A percentile compares a stretch with the other conserved stretches of the same genome.
These are phyloP conservation scores for Trichoderma gracile DNA, from an alignment of 2,329 filamentous ascomycete genomes.

Conservation along the genomic window DNA sequence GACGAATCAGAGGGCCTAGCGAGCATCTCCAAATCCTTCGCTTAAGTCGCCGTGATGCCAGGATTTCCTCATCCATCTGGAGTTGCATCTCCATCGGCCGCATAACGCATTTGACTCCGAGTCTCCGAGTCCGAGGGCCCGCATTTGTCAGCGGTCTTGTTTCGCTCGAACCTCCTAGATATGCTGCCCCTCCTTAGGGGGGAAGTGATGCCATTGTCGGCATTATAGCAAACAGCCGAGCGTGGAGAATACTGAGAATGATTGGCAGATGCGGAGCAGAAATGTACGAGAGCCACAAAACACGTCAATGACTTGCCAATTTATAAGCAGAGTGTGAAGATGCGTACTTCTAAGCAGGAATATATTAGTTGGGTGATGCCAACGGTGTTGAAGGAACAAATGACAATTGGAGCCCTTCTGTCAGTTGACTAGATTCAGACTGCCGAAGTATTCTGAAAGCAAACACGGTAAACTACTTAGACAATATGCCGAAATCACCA, in stretches of 20 bases:
- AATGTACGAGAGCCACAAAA: neutral
- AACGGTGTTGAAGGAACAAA: neutral
- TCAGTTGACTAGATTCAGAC: neutral
- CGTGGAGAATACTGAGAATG: neutral
- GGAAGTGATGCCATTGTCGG: neutral
- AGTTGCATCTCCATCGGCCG: neutral
- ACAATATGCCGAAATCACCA: conserved; percentile 11
- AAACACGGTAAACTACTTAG: neutral
- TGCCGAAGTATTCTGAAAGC: neutral
- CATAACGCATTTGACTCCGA: neutral
- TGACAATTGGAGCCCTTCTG: neutral
- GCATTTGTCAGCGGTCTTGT: conserved; percentile 14
- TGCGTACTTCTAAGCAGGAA: neutral
- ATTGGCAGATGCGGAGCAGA: neutral
- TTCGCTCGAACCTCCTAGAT: neutral
- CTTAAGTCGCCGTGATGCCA: neutral
- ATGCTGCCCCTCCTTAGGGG: neutral
- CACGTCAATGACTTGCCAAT: neutral
- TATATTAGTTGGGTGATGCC: neutral
- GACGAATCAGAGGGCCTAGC: neutral
- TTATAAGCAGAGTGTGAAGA: neutral
- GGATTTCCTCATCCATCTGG: neutral
- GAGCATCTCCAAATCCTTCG: neutral
- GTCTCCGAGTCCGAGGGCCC: neutral
- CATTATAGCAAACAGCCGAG: neutral